Evolutionary conservation across 75 land plant species (phyloP).

Genomic region (Pseudotsuga menziesii): DNA sequence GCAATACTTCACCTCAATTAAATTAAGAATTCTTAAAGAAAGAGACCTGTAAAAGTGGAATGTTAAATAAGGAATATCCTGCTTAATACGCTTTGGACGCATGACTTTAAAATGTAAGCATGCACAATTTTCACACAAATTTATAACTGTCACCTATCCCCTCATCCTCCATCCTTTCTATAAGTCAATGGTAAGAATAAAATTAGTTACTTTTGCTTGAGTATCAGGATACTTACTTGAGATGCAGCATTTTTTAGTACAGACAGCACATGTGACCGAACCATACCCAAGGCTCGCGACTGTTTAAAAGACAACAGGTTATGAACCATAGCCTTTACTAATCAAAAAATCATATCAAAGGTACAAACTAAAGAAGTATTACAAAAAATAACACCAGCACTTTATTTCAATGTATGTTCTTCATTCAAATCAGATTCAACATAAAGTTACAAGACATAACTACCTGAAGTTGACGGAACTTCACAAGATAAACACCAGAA

Average conservation of each 20-base stretch:
- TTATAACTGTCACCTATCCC: no score
- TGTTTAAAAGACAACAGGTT: slow-evolving; percentile 28
- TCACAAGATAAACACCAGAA: slow-evolving; percentile 86
- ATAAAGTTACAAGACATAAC: background rate
- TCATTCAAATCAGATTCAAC: background rate
- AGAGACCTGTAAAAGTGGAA: background rate
- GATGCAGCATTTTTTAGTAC: slow-evolving; percentile 82
- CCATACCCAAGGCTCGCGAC: slow-evolving; percentile 96
- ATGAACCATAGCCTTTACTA: background rate
- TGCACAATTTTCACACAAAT: background rate
- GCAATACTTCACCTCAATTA: no score
- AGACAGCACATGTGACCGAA: slow-evolving; percentile 82
- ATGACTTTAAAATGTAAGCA: background rate
- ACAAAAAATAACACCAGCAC: background rate
- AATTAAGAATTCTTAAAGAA: no score
- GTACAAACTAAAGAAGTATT: background rate
- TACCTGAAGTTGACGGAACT: slow-evolving; percentile 96
- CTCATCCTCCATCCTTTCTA: no score
- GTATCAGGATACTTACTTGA: slow-evolving; percentile 49
- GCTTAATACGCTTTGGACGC: background rate
- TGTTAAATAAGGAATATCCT: background rate
- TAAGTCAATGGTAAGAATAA: background rate
- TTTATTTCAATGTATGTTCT: background rate
- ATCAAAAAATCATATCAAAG: slow-evolving; percentile 7
- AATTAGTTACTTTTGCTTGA: background rate